Percentiles rank a stretch among this genome's conserved stretches.
Evolutionary conservation across 495 filamentous ascomycete genomes (phyloP).

Genomic region (Aspergillus incahuasiensis): DNA sequence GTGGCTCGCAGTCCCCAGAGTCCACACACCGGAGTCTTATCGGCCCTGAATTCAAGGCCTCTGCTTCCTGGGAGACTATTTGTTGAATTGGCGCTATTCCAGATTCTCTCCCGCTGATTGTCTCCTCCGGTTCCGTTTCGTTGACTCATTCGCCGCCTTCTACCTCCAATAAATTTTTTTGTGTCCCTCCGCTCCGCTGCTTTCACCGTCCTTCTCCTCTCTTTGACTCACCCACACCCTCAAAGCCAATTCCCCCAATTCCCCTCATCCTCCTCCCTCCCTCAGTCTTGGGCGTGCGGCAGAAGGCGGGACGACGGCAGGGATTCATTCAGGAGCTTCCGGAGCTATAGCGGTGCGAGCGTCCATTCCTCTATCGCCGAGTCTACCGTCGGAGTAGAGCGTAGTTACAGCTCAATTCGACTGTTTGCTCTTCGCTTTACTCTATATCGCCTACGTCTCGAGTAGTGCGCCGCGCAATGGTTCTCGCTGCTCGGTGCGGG

Average conservation of each 20-base stretch:
- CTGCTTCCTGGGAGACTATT: slow-evolving; percentile 5
- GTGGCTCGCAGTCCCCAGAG: background rate
- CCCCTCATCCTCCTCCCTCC: slow-evolving; percentile 14
- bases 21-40: slow-evolving; percentile 33
- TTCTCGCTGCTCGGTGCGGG: slow-evolving; percentile 48
- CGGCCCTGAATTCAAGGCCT: slow-evolving; percentile 18
- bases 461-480: slow-evolving; percentile 42
- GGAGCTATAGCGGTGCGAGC: slow-evolving; percentile 8
- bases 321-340: slow-evolving; percentile 9
- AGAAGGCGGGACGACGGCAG: slow-evolving; percentile 22
- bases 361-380: slow-evolving; percentile 7
- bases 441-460: slow-evolving; percentile 6
- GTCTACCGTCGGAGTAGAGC: slow-evolving; percentile 14
- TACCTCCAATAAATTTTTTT: slow-evolving; percentile 10
- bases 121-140: slow-evolving; percentile 9
- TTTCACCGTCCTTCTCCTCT: slow-evolving; percentile 12
- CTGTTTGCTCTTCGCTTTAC: slow-evolving; percentile 10
- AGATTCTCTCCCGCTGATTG: slow-evolving; percentile 6
- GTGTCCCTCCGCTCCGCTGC: slow-evolving; percentile 9
- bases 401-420: slow-evolving; percentile 13
- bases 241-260: slow-evolving; percentile 12
- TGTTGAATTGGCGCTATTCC: slow-evolving; percentile 17
- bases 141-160: slow-evolving; percentile 23
- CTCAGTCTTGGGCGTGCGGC: slow-evolving; percentile 20
- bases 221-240: slow-evolving; percentile 5